Percentiles rank a stretch among this genome's conserved stretches.
phyloP scores from a whole-genome alignment of 2,329 filamentous ascomycete species.

The Trichoderma polysporum region DNA sequence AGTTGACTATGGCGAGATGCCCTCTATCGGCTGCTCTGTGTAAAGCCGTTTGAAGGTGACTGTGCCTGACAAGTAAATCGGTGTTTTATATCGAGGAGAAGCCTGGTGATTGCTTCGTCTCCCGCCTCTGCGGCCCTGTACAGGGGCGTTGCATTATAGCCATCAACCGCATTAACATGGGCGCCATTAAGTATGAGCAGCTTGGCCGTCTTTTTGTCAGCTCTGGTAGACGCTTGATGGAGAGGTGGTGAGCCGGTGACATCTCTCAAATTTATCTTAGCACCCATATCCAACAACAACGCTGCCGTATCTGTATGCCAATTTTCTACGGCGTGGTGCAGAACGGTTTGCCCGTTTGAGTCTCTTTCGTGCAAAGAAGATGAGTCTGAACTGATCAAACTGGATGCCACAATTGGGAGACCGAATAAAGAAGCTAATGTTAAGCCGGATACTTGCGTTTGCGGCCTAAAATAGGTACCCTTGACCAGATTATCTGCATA shows the following conservation, averaged over 20 bases:
- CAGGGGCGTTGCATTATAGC: background rate
- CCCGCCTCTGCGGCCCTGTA: constrained; percentile 3
- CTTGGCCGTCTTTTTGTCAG: background rate
- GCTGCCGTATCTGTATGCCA: background rate
- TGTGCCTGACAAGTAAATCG: background rate
- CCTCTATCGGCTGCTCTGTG: background rate
- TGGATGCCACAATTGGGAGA: too few relatives aligned
- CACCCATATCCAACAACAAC: background rate
- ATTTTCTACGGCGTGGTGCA: background rate
- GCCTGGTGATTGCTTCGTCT: background rate
- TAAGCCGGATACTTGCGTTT: too few relatives aligned
- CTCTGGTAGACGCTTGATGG: background rate
- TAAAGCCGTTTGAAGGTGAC: constrained; percentile 11
- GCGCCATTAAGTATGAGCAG: background rate
- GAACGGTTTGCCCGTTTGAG: background rate
- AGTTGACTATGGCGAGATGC: background rate
- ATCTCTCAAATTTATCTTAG: background rate
- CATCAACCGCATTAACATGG: background rate
- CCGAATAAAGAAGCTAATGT: too few relatives aligned
- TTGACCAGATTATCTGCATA: too few relatives aligned
- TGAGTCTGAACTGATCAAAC: too few relatives aligned
- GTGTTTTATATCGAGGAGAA: background rate
- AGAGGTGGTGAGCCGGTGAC: background rate
- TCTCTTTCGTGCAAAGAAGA: too few relatives aligned
- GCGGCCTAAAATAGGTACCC: too few relatives aligned